phyloP scores from a whole-genome alignment of 2,329 filamentous ascomycete genomes.

The Curvularia hawaiiensis region DNA sequence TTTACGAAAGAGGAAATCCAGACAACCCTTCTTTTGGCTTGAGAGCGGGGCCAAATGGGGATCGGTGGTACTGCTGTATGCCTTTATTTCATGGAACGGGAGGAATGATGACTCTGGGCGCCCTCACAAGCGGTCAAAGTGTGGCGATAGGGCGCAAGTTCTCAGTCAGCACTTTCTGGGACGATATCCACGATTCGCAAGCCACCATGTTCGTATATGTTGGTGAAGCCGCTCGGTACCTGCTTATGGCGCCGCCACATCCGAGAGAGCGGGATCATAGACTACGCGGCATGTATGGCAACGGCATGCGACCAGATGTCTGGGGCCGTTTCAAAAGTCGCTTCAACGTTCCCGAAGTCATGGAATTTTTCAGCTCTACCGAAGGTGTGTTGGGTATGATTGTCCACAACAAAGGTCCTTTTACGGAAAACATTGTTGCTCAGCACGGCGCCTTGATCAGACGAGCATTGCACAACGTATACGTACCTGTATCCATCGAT shows the following conservation, averaged over 20 bases:
- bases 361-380: conserved; percentile 78
- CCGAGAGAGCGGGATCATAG: conserved; percentile 63
- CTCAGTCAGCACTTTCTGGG: conserved; percentile 71
- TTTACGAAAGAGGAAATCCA: conserved; percentile 41
- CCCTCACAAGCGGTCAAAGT: conserved; percentile 51
- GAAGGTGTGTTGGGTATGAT: conserved; percentile 69
- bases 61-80: conserved; percentile 78
- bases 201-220: conserved; percentile 77
- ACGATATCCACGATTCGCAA: conserved; percentile 68
- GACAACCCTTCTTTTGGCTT: conserved; percentile 43
- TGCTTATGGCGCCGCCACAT: conserved; percentile 68
- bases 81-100: conserved; percentile 77
- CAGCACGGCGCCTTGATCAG: conserved; percentile 70
- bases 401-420: conserved; percentile 60
- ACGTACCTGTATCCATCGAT: conserved; percentile 71
- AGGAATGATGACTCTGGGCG: conserved; percentile 61
- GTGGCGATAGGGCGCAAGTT: conserved; percentile 69
- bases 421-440: conserved; percentile 64
- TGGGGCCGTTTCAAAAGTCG: conserved; percentile 67
- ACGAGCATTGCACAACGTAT: conserved; percentile 56
- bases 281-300: conserved; percentile 66
- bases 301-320: conserved; percentile 70
- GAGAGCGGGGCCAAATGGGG: conserved; percentile 47
- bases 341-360: conserved; percentile 65
- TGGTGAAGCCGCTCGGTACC: conserved; percentile 74